Percentiles rank a stretch among this genome's conserved stretches.
These are phyloP conservation scores for Euryodendron excelsum DNA, from an alignment of 148 eudicot species.

Conservation along the genomic window DNA sequence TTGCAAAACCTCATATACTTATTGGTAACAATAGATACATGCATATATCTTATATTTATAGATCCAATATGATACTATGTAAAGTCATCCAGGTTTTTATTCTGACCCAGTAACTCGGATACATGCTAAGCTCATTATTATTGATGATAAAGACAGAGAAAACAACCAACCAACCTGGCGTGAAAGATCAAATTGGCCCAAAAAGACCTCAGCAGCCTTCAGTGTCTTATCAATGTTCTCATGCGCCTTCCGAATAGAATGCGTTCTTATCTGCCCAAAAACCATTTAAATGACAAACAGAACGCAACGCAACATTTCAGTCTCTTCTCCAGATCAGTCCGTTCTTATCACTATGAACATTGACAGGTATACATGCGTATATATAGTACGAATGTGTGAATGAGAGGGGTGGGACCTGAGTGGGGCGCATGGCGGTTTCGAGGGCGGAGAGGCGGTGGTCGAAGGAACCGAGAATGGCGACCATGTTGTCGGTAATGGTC, in stretches of 20 bases:
- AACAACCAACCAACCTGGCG: conserved; percentile 50
- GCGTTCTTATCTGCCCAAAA: conserved; percentile 56
- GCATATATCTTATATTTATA: background rate
- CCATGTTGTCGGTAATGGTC: conserved; percentile 65
- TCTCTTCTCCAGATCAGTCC: background rate
- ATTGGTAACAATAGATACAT: background rate
- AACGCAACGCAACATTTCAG: background rate
- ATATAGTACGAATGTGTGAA: background rate
- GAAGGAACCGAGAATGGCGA: conserved; percentile 77
- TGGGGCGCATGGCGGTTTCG: conserved; percentile 96
- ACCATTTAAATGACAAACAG: background rate
- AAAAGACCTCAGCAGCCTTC: conserved; percentile 67
- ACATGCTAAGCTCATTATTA: background rate
- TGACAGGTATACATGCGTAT: background rate
- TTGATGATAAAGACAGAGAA: background rate
- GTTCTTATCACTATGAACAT: no score
- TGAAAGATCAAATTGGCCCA: conserved; percentile 61
- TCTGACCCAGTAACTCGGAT: background rate
- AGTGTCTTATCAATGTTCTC: conserved; percentile 84
- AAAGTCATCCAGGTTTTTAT: background rate
- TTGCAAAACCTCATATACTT: background rate
- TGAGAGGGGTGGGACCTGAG: conserved; percentile 47
- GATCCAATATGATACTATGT: background rate
- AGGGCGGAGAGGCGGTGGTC: conserved; percentile 95
- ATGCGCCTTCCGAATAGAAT: conserved; percentile 82